Evolutionary conservation across 2,329 filamentous ascomycete species (phyloP), one percentile per base, ranked within the genome.

Genomic region (Aureobasidium sp.): DNA sequence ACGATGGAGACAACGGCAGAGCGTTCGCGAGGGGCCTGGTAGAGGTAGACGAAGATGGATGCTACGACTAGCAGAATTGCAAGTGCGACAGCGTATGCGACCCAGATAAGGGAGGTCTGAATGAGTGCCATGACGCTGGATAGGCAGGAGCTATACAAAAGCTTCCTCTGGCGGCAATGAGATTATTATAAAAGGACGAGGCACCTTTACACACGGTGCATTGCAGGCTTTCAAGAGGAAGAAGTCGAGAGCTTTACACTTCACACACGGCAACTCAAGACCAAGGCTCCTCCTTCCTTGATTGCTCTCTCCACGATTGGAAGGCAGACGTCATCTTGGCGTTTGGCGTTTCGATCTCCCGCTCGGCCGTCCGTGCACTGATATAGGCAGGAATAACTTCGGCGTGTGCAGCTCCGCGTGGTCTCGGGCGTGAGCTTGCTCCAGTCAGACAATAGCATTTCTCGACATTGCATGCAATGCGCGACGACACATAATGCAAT

Each of bases 31-130:
- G 92, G 89, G 11, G 89, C 86, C 74, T 97, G 93, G 82, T 96
- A 97, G 68, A 90, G 84, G 75, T 93, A 93, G 64, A 94, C 91
- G 67, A 95, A 97, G 69, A 95, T 84, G 65, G 87, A 84, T 59
- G 92, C 88, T 62, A 91, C 86, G 66, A 87, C 77, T 57, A 96
- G 83, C 64, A 93, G 85, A 61, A 96, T 77, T 64, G 74, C 86
- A 54, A 97, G 81, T 61, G 90, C 92, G 63, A 93, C 83, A 64
- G 88, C 90, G 74, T 97, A 99, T 59, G 92, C 85, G 64, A 94
- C 86, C 94, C 94, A 99, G 75, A 97, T 97, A 67, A 97, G 82
- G 71, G 89, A 90, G 61, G 88, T 89, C 74, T 95, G 91, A 65
- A 97, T 84, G 72, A 94, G 79, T 54, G 82, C 82, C 84, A 87